These are phyloP conservation scores for Marasmius sp. DNA, from an alignment of 1,284 basidiomycete genomes.

Conservation along the genomic window DNA sequence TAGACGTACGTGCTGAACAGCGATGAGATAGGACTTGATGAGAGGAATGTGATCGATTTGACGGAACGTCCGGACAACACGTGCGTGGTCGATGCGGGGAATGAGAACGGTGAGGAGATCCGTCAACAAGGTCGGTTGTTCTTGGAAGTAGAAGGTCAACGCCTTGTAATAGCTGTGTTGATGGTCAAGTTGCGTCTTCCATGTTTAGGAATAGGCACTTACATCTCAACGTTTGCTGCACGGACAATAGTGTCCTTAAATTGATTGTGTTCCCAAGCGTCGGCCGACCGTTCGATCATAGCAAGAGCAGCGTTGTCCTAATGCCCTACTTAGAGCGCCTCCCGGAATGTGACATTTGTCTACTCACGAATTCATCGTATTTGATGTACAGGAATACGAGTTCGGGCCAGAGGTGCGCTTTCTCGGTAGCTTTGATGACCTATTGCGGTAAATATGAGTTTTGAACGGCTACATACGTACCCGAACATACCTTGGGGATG, in stretches of 20 bases:
- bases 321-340: background rate
- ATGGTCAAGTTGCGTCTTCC: slow-evolving; percentile 7
- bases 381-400: slow-evolving; percentile 98
- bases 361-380: slow-evolving; percentile 87
- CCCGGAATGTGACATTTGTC: no score
- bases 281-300: slow-evolving; percentile 96
- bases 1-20: slow-evolving; percentile 82
- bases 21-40: slow-evolving; percentile 94
- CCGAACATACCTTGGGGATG: slow-evolving; percentile 65
- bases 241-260: slow-evolving; percentile 97
- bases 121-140: slow-evolving; percentile 91
- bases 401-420: slow-evolving; percentile 99
- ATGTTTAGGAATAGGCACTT: slow-evolving; percentile 22
- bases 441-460: slow-evolving; percentile 25
- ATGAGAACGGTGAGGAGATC: slow-evolving; percentile 93
- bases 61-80: slow-evolving; percentile 95
- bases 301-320: slow-evolving; percentile 94
- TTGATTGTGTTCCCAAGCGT: slow-evolving; percentile 99
- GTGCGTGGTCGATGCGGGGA: slow-evolving; percentile 90
- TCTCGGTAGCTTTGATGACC: slow-evolving; percentile 94
- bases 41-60: slow-evolving; percentile 96
- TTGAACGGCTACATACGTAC: background rate
- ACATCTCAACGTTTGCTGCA: slow-evolving; percentile 98
- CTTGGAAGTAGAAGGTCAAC: slow-evolving; percentile 86
- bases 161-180: slow-evolving; percentile 80